Conservation (phyloP, 148 eudicot genomes). For the Vaccinium corymbosum region DNA sequence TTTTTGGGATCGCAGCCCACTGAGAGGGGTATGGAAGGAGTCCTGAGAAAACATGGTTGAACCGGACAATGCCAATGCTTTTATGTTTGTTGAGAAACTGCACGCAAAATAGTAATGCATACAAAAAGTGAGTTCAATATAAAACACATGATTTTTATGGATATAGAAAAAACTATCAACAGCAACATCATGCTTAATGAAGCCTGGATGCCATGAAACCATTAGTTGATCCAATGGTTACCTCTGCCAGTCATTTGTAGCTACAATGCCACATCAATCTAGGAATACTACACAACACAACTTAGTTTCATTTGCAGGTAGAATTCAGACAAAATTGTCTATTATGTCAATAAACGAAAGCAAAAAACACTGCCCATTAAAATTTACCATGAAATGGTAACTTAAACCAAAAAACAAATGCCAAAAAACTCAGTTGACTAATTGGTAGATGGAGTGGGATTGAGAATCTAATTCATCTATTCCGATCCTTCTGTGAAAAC, state of each 20-base stretch:
- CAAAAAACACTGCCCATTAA: neutral
- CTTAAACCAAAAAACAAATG: neutral
- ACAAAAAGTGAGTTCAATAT: neutral
- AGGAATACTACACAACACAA: neutral
- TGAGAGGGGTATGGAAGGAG: conserved; percentile 40
- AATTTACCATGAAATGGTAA: neutral
- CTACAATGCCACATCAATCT: neutral
- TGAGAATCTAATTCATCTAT: neutral
- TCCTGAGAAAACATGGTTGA: conserved; percentile 58
- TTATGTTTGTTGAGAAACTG: conserved; percentile 56
- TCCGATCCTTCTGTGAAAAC: neutral
- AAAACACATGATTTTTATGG: neutral
- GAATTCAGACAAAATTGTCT: neutral
- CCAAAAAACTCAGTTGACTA: neutral
- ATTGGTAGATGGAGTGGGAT: neutral
- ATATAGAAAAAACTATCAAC: neutral
- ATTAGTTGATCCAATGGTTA: neutral
- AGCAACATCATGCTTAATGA: neutral
- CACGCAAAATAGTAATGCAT: conserved; percentile 25
- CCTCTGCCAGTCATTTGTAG: neutral
- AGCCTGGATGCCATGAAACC: neutral
- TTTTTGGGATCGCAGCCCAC: conserved; percentile 32
- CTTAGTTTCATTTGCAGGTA: neutral
- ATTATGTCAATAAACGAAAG: neutral
- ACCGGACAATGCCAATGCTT: conserved; percentile 49